phyloP scores from a whole-genome alignment of 1,284 basidiomycete species.

The Phlebopus sp. region DNA sequence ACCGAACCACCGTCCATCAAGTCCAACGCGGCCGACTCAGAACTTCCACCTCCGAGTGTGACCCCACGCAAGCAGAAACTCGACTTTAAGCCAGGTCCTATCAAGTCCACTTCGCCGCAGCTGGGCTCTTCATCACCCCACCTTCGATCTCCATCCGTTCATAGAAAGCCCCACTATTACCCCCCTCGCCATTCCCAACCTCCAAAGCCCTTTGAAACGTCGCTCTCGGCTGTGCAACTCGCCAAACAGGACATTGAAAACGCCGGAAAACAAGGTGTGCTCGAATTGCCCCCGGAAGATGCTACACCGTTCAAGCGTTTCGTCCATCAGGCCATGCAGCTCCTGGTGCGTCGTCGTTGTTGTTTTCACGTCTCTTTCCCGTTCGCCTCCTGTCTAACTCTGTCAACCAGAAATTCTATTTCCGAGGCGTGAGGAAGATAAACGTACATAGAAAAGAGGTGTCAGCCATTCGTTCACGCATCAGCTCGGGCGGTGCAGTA shows the following conservation, averaged over 20 bases:
- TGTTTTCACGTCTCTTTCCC: constrained; percentile 21
- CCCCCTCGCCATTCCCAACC: constrained; percentile 29
- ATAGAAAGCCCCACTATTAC: constrained; percentile 18
- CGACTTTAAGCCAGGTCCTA: constrained; percentile 61
- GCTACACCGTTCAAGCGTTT: constrained; percentile 55
- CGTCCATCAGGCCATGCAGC: constrained; percentile 63
- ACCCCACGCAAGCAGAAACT: constrained; percentile 50
- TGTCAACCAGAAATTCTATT: constrained; percentile 72
- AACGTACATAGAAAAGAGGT: constrained; percentile 56
- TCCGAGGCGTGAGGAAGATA: constrained; percentile 67
- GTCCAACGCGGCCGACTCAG: constrained; percentile 11
- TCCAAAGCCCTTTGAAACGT: constrained; percentile 23
- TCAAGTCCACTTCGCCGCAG: constrained; percentile 43
- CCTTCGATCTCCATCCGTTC: constrained; percentile 7
- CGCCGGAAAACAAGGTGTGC: constrained; percentile 64
- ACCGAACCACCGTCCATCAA: constrained; percentile 25
- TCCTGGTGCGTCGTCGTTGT: no score
- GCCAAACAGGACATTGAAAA: constrained; percentile 62
- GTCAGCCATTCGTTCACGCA: constrained; percentile 50
- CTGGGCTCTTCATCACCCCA: constrained; percentile 12
- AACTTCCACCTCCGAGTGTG: constrained; percentile 18
- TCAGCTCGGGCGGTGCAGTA: constrained; percentile 52
- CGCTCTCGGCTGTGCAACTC: constrained; percentile 39
- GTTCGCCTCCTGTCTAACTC: constrained; percentile 11
- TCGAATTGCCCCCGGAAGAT: constrained; percentile 59